Evolutionary conservation across 805 yeast species (phyloP).

Genomic region (Nakazawaea holstii): DNA sequence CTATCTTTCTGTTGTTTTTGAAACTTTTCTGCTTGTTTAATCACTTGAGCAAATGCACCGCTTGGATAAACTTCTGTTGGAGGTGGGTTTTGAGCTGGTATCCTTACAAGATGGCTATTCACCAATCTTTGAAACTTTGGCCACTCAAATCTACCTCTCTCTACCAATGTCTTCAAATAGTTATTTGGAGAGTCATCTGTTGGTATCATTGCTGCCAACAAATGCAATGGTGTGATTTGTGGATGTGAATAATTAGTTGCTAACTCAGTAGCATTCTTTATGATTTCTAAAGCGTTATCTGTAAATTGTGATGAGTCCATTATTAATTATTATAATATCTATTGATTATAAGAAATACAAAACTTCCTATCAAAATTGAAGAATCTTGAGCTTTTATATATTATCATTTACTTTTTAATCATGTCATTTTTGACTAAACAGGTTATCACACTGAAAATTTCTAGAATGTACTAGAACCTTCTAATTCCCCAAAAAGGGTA

Average conservation of each 20-base stretch:
- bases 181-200: conserved; percentile 46
- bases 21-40: conserved; percentile 70
- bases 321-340: background rate
- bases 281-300: conserved; percentile 82
- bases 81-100: conserved; percentile 87
- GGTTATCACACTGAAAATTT: background rate
- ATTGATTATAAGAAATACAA: background rate
- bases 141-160: conserved; percentile 88
- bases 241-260: conserved; percentile 84
- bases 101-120: conserved; percentile 73
- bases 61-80: conserved; percentile 77
- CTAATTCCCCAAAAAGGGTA: background rate
- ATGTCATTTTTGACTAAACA: background rate
- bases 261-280: conserved; percentile 73
- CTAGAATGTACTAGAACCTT: conserved; percentile 5
- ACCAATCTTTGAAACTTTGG: conserved; percentile 71
- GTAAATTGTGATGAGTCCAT: conserved; percentile 81
- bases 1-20: conserved; percentile 86
- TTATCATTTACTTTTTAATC: background rate
- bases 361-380: background rate
- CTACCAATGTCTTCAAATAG: conserved; percentile 76
- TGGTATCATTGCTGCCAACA: conserved; percentile 86
- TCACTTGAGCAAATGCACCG: conserved; percentile 68
- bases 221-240: conserved; percentile 81
- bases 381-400: background rate